Evolutionary conservation across 306 rosid species (phyloP).

Genomic region (Inga oerstediana): DNA sequence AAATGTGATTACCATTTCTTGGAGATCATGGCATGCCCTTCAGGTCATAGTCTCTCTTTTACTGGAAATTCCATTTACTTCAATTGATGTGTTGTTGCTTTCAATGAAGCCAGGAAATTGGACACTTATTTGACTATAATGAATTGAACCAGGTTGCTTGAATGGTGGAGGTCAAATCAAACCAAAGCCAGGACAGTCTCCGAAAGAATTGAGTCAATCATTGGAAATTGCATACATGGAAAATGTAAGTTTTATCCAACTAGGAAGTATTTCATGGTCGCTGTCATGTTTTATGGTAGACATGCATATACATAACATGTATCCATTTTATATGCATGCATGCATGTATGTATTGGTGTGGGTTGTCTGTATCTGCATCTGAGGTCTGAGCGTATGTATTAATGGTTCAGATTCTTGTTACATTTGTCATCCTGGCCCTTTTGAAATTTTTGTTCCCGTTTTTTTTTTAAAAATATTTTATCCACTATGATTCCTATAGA

Average conservation of each 20-base stretch:
- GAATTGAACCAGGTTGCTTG: conserved; percentile 74
- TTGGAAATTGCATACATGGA: conserved; percentile 75
- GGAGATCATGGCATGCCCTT: conserved; percentile 99
- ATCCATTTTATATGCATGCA: background rate
- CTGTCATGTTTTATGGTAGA: conserved; percentile 1
- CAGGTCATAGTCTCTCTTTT: conserved; percentile 53
- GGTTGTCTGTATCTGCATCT: conserved; percentile 2
- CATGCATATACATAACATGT: background rate
- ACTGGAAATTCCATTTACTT: conserved; percentile 7
- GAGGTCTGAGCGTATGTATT: background rate
- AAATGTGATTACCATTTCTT: conserved; percentile 86
- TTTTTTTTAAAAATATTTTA: too few species aligned
- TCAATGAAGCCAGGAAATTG: background rate
- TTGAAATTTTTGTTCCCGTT: background rate
- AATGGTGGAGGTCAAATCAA: conserved; percentile 97
- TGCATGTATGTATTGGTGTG: background rate
- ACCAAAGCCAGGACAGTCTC: conserved; percentile 77
- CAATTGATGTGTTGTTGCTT: background rate
- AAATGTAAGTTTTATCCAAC: conserved; percentile 57
- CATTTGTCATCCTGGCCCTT: background rate
- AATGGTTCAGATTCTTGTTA: conserved; percentile 3
- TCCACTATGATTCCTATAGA: background rate
- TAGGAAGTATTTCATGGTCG: background rate
- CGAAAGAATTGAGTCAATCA: conserved; percentile 66
- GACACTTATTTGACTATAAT: conserved; percentile 10